phyloP scores from a whole-genome alignment of 345 rosid genomes.

The Bretschneidera sinensis region DNA sequence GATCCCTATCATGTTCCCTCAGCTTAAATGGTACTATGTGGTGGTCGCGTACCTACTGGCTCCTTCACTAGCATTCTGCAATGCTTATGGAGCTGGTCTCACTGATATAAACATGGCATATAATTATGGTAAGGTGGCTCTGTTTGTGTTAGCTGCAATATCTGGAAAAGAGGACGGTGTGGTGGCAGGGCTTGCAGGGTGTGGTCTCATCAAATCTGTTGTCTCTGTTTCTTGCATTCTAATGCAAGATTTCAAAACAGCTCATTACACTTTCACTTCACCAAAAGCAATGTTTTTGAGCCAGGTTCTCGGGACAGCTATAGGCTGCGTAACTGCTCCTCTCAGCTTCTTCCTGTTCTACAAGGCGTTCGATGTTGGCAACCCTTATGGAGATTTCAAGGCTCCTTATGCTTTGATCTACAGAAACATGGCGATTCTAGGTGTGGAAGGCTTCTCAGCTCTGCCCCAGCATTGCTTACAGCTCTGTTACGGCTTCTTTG shows the following conservation, averaged over 20 bases:
- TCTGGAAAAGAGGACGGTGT: slow-evolving; percentile 76
- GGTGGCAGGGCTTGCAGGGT: slow-evolving; percentile 81
- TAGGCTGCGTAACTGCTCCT: slow-evolving; percentile 74
- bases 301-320: slow-evolving; percentile 69
- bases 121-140: slow-evolving; percentile 91
- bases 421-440: too few relatives aligned
- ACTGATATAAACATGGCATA: slow-evolving; percentile 97
- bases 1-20: slow-evolving; percentile 80
- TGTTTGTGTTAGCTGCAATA: slow-evolving; percentile 69
- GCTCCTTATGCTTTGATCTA: slow-evolving; percentile 91
- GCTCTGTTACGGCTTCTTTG: slow-evolving; percentile 81
- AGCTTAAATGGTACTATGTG: slow-evolving; percentile 87
- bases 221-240: slow-evolving; percentile 81
- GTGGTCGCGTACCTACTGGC: slow-evolving; percentile 72
- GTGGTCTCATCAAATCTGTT: slow-evolving; percentile 87
- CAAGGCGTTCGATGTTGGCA: slow-evolving; percentile 84
- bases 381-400: slow-evolving; percentile 82
- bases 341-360: slow-evolving; percentile 85
- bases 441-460: too few relatives aligned
- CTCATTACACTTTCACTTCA: slow-evolving; percentile 71
- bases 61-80: slow-evolving; percentile 89
- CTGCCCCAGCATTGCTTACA: too few relatives aligned
- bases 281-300: slow-evolving; percentile 86
- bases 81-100: slow-evolving; percentile 93
- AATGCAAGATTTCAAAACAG: slow-evolving; percentile 96